Conservation (phyloP, 495 filamentous ascomycete genomes). For the Hypoxylon trugodes region DNA sequence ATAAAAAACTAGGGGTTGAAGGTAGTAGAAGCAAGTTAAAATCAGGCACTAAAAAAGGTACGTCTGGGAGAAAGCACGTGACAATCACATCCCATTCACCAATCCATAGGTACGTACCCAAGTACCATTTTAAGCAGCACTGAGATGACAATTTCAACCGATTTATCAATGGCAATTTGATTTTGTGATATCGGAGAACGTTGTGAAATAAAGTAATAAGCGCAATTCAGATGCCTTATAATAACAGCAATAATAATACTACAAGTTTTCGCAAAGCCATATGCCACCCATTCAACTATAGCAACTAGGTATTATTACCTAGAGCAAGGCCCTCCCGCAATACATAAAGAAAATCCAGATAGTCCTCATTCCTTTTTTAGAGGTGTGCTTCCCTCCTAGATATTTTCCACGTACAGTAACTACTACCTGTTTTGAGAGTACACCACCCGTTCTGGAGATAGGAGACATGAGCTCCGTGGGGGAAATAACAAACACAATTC, state of each 20-base stretch:
- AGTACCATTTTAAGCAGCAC: neutral
- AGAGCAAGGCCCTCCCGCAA: neutral
- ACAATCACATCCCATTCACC: neutral
- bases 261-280: slow-evolving; percentile 25
- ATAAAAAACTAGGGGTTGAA: no score
- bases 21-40: neutral
- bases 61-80: slow-evolving; percentile 10
- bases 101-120: neutral
- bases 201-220: slow-evolving; percentile 2
- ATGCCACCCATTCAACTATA: slow-evolving; percentile 3
- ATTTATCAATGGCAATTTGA: neutral
- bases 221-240: slow-evolving; percentile 15
- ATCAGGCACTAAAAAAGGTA: no score
- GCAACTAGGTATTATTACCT: slow-evolving; percentile 5
- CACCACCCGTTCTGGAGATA: neutral
- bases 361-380: slow-evolving; percentile 6
- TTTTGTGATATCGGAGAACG: slow-evolving; percentile 3
- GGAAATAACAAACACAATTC: slow-evolving; percentile 6
- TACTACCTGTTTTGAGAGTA: neutral
- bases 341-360: slow-evolving; percentile 18
- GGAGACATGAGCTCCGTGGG: neutral
- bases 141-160: neutral
- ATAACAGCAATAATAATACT: slow-evolving; percentile 16
- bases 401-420: neutral
- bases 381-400: neutral